These are phyloP conservation scores for Cordyceps militaris DNA, from an alignment of 2,329 filamentous ascomycete genomes.

Conservation along the genomic window DNA sequence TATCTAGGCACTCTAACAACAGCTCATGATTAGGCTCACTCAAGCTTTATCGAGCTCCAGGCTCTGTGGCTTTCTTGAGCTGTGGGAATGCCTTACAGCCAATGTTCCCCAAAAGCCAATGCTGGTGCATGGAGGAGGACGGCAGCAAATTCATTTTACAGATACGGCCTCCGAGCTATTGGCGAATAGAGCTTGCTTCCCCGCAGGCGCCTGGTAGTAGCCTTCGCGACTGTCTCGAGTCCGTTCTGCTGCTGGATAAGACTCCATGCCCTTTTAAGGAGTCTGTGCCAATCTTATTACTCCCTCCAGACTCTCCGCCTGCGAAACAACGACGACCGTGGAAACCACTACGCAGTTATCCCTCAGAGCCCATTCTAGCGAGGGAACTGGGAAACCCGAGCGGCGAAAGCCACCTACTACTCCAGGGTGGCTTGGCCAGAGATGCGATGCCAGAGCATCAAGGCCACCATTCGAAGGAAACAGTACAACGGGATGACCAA, in stretches of 20 bases:
- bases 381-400: background rate
- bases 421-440: background rate
- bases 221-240: constrained; percentile 63
- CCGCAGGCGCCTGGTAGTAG: constrained; percentile 39
- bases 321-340: background rate
- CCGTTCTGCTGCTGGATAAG: constrained; percentile 77
- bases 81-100: constrained; percentile 78
- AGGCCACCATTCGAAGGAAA: background rate
- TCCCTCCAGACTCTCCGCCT: background rate
- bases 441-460: background rate
- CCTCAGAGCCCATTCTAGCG: background rate
- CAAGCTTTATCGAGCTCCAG: constrained; percentile 77
- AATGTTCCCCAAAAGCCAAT: constrained; percentile 83
- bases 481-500: background rate
- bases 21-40: constrained; percentile 52
- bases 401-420: background rate
- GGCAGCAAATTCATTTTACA: constrained; percentile 79
- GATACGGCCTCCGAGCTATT: constrained; percentile 76
- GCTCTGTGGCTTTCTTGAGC: constrained; percentile 80
- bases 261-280: constrained; percentile 75
- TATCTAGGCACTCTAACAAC: background rate
- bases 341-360: constrained; percentile 4
- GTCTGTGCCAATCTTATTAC: constrained; percentile 5
- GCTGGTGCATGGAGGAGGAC: constrained; percentile 83
- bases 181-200: constrained; percentile 78